phyloP scores from a whole-genome alignment of 2,329 filamentous ascomycete species.

The Talaromyces sp. region DNA sequence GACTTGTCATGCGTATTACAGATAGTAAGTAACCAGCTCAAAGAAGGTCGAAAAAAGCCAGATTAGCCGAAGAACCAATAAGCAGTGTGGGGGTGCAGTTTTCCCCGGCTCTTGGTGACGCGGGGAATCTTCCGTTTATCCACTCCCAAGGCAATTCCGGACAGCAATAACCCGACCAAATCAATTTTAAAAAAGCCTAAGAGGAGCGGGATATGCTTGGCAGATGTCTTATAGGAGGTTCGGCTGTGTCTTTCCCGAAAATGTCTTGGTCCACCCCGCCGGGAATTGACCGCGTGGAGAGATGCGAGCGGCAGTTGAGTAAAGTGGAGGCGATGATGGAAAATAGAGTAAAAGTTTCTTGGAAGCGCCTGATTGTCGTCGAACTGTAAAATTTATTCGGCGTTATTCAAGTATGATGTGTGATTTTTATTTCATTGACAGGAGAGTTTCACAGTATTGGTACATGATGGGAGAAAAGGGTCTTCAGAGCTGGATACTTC shows the following conservation, averaged over 20 bases:
- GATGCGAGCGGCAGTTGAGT: background rate
- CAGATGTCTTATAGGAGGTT: background rate
- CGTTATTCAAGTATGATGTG: no score
- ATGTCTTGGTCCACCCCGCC: constrained; percentile 10
- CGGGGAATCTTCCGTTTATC: background rate
- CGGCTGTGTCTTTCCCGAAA: constrained; percentile 23
- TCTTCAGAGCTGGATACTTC: background rate
- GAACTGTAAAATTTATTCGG: no score
- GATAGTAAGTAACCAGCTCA: background rate
- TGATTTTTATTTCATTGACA: no score
- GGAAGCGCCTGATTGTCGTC: no score
- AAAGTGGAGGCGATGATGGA: background rate
- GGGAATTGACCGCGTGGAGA: no score
- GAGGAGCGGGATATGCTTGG: background rate
- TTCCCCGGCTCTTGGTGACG: constrained; percentile 11
- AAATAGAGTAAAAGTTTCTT: no score
- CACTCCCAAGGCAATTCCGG: constrained; percentile 15
- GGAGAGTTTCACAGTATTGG: background rate
- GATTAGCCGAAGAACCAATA: constrained; percentile 8
- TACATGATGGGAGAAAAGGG: background rate
- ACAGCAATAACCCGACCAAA: constrained; percentile 19
- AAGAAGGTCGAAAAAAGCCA: background rate
- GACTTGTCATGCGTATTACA: background rate
- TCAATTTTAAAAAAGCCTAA: background rate
- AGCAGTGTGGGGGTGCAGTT: background rate